A percentile compares a stretch with the other conserved stretches of the same genome.
phyloP scores from a whole-genome alignment of 1,284 basidiomycete genomes.

The Trichosporon ovoides region DNA sequence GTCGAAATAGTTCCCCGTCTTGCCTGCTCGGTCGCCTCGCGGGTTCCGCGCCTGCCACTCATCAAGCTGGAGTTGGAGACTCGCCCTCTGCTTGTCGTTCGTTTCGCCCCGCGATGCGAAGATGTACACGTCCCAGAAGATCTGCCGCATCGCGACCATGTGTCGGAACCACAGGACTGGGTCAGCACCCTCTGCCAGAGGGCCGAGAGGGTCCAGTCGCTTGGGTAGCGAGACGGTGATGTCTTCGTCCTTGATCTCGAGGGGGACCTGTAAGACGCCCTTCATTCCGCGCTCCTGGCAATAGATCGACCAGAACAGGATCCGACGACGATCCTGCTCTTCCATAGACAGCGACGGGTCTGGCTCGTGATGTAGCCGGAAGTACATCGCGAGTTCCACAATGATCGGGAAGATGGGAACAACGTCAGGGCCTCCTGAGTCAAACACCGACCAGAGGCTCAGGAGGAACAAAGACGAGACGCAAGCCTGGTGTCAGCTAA shows the following conservation, averaged over 20 bases:
- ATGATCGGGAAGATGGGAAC: neutral
- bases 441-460: conserved; percentile 8
- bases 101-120: neutral
- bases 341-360: neutral
- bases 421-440: conserved; percentile 10
- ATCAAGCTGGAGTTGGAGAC: conserved; percentile 6
- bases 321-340: conserved; percentile 9
- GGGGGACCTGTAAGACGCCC: neutral
- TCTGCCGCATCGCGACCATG: conserved; percentile 8
- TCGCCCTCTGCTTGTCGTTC: neutral
- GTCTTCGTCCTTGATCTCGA: conserved; percentile 4
- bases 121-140: neutral
- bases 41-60: conserved; percentile 9
- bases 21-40: neutral
- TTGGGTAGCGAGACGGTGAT: conserved; percentile 6
- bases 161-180: conserved; percentile 1
- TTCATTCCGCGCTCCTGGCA: neutral
- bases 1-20: conserved; percentile 7
- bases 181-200: conserved; percentile 3
- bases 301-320: conserved; percentile 11
- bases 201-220: conserved; percentile 1
- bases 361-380: conserved; percentile 8
- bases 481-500: conserved; percentile 7
- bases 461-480: conserved; percentile 5
- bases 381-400: neutral